phyloP scores from a whole-genome alignment of 176 grass and related monocot genomes.

The Secale cereale region DNA sequence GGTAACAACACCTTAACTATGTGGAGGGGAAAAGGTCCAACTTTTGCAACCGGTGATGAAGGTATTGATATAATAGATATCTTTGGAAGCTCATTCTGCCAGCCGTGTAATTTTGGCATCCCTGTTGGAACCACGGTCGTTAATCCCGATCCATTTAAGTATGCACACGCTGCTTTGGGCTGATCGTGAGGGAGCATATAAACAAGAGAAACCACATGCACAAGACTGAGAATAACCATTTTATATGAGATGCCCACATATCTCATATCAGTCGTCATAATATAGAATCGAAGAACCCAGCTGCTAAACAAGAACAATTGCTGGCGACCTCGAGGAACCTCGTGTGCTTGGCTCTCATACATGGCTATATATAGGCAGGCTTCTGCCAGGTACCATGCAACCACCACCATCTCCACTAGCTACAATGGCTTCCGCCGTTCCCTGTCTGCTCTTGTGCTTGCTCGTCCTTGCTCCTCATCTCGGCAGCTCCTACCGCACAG shows the following conservation, averaged over 20 bases:
- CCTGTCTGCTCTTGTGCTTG: neutral
- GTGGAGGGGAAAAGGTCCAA: neutral
- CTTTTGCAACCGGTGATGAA: neutral
- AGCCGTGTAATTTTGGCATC: neutral
- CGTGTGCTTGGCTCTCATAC: no score
- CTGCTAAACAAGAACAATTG: neutral
- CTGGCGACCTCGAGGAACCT: neutral
- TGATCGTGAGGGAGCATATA: neutral
- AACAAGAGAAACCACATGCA: neutral
- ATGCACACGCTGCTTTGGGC: neutral
- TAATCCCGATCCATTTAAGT: neutral
- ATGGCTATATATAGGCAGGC: neutral
- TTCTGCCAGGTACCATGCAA: neutral
- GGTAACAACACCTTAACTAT: neutral
- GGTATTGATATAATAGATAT: neutral
- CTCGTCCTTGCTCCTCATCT: neutral
- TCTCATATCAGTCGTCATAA: neutral
- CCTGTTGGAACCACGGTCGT: neutral
- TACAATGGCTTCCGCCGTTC: neutral
- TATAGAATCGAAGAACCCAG: neutral
- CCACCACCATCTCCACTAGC: neutral
- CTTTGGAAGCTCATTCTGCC: neutral
- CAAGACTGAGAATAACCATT: neutral
- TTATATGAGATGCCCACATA: neutral
- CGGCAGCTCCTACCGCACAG: neutral